Evolutionary conservation across 2,329 filamentous ascomycete species (phyloP), one percentile per base, ranked within the genome.

Genomic region (Phialophora verrucosa): DNA sequence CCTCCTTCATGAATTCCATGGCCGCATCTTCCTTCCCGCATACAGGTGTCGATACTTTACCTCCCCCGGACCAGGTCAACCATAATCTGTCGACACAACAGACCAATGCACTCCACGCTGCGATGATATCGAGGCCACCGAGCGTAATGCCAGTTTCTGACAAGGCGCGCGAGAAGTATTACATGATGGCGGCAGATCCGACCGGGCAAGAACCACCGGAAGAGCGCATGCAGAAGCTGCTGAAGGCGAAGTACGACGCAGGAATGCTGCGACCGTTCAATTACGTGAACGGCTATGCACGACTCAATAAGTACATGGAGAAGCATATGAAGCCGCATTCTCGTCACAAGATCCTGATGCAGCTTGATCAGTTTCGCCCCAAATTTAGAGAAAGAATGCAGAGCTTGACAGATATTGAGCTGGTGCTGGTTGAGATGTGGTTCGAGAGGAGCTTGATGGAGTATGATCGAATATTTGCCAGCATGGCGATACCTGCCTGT

Each of bases 371-470:
- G 64, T 99, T 99, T 79, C 86, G 95, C 54, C 95, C 95, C 17
- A 97, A 96, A 75, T 99, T 99, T 75, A 87, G 95, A 69, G 94
- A 98, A 78, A 93, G 96, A 80, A 94, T 96, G 76, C 93, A 98
- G 71, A 89, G 85, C 38, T 83, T 98, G 75, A 97, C 92, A 1
- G 95, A 99, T 78, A 91, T 97, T 77, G 92, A 99, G 78, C 87
- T 99, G 29, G 90, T 98, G 31, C 88, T 93, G 66, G 94, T 98
- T 11, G 95, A 99, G 80, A 97, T 98, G 92, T 98, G 95, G 94
- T 98, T 99, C 75, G 95, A 99, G 78, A 88, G 91, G 74, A 95
- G 91, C 70, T 81, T 99, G 72, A 95, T 98, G 91, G 95, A 98
- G 76, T 98, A 98, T 74, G 95, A 99, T 75, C 92, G 95, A 35